Percentiles rank a stretch among this genome's conserved stretches.
Evolutionary conservation across 306 rosid species (phyloP).

Genomic region (Notholithocarpus densiflorus): DNA sequence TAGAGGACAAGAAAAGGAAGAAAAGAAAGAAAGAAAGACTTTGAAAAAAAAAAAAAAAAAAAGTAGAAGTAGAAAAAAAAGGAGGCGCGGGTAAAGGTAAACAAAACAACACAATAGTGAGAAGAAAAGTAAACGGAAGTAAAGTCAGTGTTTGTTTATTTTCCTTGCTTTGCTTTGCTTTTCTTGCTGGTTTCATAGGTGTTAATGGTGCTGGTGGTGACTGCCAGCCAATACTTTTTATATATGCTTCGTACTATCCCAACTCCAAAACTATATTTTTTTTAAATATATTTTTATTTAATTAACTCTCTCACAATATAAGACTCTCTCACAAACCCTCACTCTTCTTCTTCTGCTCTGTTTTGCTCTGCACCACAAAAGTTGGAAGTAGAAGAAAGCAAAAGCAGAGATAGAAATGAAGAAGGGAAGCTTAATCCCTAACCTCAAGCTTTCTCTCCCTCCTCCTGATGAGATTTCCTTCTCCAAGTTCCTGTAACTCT

Average conservation of each 20-base stretch:
- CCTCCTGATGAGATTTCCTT: slow-evolving; percentile 57
- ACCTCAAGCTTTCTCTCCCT: slow-evolving; percentile 79
- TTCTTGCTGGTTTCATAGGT: too few species aligned
- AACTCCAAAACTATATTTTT: background rate
- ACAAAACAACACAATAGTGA: too few species aligned
- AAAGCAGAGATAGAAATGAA: slow-evolving; percentile 44
- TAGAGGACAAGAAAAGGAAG: too few species aligned
- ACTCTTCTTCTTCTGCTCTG: background rate
- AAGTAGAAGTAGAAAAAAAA: background rate
- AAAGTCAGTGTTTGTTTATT: too few species aligned
- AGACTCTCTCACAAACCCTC: background rate
- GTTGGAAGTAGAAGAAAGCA: background rate
- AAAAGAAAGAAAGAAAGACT: too few species aligned
- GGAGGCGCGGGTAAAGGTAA: background rate
- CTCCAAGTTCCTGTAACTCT: slow-evolving; percentile 66
- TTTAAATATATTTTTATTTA: background rate
- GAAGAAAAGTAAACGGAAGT: background rate
- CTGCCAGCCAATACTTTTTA: background rate
- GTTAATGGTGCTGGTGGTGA: background rate
- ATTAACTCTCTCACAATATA: background rate
- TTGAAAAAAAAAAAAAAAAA: background rate
- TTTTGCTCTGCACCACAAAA: background rate
- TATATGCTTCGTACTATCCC: background rate
- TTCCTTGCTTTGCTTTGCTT: too few species aligned
- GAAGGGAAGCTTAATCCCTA: slow-evolving; percentile 53